Conservation (phyloP, 2,329 filamentous ascomycete species). For the Beauveria asiatica region DNA sequence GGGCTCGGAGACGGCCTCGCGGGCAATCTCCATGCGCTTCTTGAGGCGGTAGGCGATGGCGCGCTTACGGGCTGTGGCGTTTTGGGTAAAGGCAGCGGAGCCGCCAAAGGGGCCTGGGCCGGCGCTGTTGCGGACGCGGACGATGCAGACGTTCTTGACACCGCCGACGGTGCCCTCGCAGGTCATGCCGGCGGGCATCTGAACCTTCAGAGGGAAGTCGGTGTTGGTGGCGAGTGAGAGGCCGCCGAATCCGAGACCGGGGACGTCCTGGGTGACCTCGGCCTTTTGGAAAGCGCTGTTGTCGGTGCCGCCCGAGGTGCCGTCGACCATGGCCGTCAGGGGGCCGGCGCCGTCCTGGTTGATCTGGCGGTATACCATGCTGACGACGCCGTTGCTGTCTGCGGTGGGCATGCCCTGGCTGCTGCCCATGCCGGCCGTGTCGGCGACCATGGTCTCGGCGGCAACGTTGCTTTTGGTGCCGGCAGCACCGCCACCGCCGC, state of each 20-base stretch:
- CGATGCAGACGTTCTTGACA: slow-evolving; percentile 54
- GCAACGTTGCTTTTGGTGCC: slow-evolving; percentile 28
- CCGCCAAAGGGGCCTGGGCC: slow-evolving; percentile 59
- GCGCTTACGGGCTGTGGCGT: slow-evolving; percentile 1
- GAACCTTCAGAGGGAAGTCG: slow-evolving; percentile 56
- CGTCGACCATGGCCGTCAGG: slow-evolving; percentile 50
- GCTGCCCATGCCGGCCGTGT: slow-evolving; percentile 42
- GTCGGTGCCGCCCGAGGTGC: slow-evolving; percentile 55
- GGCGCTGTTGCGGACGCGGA: slow-evolving; percentile 54
- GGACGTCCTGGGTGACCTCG: slow-evolving; percentile 51
- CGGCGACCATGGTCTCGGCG: slow-evolving; percentile 41
- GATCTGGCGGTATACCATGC: slow-evolving; percentile 56
- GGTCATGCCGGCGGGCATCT: slow-evolving; percentile 61
- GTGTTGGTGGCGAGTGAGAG: slow-evolving; percentile 51
- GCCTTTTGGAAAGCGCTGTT: slow-evolving; percentile 51
- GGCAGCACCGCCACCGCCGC: slow-evolving; percentile 12
- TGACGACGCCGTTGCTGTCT: slow-evolving; percentile 47
- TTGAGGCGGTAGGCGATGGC: slow-evolving; percentile 7
- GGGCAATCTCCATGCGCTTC: slow-evolving; percentile 28
- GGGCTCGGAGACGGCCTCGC: slow-evolving; percentile 12
- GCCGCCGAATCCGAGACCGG: slow-evolving; percentile 46
- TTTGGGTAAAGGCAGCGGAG: slow-evolving; percentile 56
- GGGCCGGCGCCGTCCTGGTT: slow-evolving; percentile 64
- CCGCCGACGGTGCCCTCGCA: slow-evolving; percentile 52
- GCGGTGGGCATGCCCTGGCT: slow-evolving; percentile 48